Evolutionary conservation across 805 yeast genomes (phyloP).

Genomic region (Tetrapisispora arboricola): DNA sequence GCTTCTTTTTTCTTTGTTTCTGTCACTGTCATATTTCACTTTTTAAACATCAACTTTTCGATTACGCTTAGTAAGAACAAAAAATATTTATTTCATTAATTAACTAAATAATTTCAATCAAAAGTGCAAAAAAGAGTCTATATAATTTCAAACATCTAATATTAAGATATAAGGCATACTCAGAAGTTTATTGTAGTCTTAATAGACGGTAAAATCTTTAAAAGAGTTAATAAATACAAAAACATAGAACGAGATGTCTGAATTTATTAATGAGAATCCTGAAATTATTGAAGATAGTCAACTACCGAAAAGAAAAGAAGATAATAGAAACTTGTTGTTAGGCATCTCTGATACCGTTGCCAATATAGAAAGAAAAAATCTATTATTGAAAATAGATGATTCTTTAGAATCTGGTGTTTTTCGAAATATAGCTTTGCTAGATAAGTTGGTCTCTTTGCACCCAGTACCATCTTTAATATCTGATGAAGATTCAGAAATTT

Average conservation of each 20-base stretch:
- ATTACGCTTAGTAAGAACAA: not conserved
- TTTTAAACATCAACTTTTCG: no score
- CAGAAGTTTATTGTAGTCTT: no score
- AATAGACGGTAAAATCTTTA: no score
- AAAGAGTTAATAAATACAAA: no score
- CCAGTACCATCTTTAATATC: slow-evolving; percentile 19
- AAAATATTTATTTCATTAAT: not conserved
- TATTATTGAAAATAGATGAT: slow-evolving; percentile 20
- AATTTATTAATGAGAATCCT: slow-evolving; percentile 87
- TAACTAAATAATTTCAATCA: not conserved
- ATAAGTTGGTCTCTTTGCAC: slow-evolving; percentile 17
- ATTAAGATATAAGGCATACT: no score
- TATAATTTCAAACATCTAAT: no score
- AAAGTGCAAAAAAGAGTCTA: not conserved
- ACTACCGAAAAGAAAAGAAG: slow-evolving; percentile 57
- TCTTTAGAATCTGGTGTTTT: slow-evolving; percentile 18
- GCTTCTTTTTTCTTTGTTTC: no score
- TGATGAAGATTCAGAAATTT: slow-evolving; percentile 9
- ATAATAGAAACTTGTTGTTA: slow-evolving; percentile 12
- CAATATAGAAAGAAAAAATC: slow-evolving; percentile 16
- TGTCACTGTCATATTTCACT: not conserved
- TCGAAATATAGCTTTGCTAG: slow-evolving; percentile 22
- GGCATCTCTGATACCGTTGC: slow-evolving; percentile 10
- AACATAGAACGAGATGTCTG: slow-evolving; percentile 43
- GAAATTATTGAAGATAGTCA: slow-evolving; percentile 63